phyloP scores from a whole-genome alignment of 2,329 filamentous ascomycete genomes.

The Penicillium palitans region DNA sequence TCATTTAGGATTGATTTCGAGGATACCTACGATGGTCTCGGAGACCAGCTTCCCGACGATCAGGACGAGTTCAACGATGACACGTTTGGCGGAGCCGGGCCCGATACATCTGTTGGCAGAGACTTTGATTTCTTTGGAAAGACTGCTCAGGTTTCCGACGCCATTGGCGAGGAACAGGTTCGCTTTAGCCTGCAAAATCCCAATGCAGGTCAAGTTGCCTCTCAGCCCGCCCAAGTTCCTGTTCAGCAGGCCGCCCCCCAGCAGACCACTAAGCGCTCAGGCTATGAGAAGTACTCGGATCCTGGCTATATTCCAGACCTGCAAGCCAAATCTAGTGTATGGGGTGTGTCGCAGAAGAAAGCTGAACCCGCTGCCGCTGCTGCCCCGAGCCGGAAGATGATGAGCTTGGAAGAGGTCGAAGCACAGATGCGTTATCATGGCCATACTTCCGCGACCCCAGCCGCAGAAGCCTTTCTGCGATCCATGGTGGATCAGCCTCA shows the following conservation, averaged over 20 bases:
- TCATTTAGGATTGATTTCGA: slow-evolving; percentile 75
- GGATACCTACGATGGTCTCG: slow-evolving; percentile 94
- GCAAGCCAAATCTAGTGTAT: slow-evolving; percentile 88
- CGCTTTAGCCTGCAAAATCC: slow-evolving; percentile 76
- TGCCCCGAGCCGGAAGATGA: slow-evolving; percentile 66
- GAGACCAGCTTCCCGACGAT: slow-evolving; percentile 84
- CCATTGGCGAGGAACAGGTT: slow-evolving; percentile 86
- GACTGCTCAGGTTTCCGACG: slow-evolving; percentile 81
- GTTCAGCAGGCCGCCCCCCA: slow-evolving; percentile 48
- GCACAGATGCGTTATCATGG: slow-evolving; percentile 79
- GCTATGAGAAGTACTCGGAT: slow-evolving; percentile 89
- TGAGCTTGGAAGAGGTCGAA: slow-evolving; percentile 97
- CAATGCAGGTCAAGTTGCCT: slow-evolving; percentile 39
- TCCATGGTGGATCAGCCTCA: slow-evolving; percentile 30
- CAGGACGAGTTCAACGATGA: slow-evolving; percentile 97
- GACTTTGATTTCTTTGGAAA: slow-evolving; percentile 97
- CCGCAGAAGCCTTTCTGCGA: slow-evolving; percentile 32
- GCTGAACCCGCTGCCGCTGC: slow-evolving; percentile 24
- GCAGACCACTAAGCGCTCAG: slow-evolving; percentile 67
- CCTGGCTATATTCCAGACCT: slow-evolving; percentile 83
- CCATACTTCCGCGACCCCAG: slow-evolving; percentile 26
- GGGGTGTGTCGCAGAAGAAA: slow-evolving; percentile 65
- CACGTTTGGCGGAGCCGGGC: slow-evolving; percentile 65
- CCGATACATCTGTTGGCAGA: slow-evolving; percentile 66
- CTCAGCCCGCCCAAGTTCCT: slow-evolving; percentile 33